Base-by-base conservation (phyloP, 108 stramenopile species). In the Schizochytrium sp. region DNA sequence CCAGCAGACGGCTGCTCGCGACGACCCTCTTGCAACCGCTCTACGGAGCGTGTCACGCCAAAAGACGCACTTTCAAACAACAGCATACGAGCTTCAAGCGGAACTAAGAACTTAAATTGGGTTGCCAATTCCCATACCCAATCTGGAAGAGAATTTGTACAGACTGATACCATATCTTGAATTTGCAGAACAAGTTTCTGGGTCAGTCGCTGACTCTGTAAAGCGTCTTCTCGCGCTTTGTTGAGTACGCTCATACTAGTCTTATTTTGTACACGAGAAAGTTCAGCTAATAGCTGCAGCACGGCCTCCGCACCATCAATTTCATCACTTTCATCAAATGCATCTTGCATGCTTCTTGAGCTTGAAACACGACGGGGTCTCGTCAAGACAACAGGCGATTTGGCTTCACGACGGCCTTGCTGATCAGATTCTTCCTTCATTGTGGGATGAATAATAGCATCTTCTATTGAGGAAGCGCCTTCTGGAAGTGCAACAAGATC, bases 31-130 rank as follows among this genome's bases (percentile, higher is more conserved):
- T 83, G 76, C 49, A 55, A 38, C 7, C 53, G 76, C 28, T 83
- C 53, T 7, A 55, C 76, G 45, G 76, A 49, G 50, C 76, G 76
- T 2, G 50, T 55, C 50, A 83, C 53, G 50, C 76, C 76, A 83
- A 83, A 83, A 5, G 76, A 49, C 49, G 76, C 53, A 28, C 50
- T 83, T 28, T 83, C 76, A 28, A 83, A 83, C 28, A 83, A 40
- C 5, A 83, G 47, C 76, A 83, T 83, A 10, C 76, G 47, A 10
- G 76, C 76, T 40, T 83, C 76, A 40, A 83, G 76, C n/a, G 76
- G 76, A 5, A 83, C 53, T 47, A 83, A 53, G 28, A 83, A 83
- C 53, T 83, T 83, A 53, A 55, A 83, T 38, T 55, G 47, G 38
- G 47, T 83, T 8, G 50, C 76, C 28, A 83, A 53, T 38, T 49